Percentiles rank a stretch among this genome's conserved stretches.
Evolutionary conservation across 345 rosid species (phyloP).

Genomic region (Gossypium ekmanianum): DNA sequence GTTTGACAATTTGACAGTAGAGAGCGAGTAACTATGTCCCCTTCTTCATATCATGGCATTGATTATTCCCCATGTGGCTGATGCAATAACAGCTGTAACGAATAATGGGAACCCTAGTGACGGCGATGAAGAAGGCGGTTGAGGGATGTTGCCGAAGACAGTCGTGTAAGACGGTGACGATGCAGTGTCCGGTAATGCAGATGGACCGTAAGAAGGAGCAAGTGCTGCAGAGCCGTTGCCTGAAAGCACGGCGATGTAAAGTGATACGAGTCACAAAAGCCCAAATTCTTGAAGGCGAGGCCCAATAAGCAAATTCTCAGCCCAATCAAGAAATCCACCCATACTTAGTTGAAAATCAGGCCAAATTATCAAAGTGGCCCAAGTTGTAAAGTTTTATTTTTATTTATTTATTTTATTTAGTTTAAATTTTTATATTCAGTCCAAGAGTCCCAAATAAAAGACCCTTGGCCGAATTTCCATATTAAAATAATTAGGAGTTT

Average conservation of each 20-base stretch:
- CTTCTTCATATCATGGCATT: conserved; percentile 35
- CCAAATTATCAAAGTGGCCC: too few relatives aligned
- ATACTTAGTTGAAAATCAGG: too few relatives aligned
- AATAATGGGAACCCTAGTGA: conserved; percentile 24
- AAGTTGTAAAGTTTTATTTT: too few relatives aligned
- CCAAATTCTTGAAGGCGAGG: too few relatives aligned
- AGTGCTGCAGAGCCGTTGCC: conserved; percentile 51
- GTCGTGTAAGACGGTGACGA: conserved; percentile 64
- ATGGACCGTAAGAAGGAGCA: conserved; percentile 48
- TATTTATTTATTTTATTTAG: too few relatives aligned
- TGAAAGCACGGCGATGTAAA: conserved; percentile 43
- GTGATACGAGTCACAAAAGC: too few relatives aligned
- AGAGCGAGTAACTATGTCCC: not conserved
- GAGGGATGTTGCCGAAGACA: conserved; percentile 71
- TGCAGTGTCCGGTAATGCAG: conserved; percentile 48
- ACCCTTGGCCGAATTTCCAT: too few relatives aligned
- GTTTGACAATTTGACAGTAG: not conserved
- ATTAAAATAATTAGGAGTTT: too few relatives aligned
- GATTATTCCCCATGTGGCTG: conserved; percentile 33
- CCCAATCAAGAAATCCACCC: too few relatives aligned
- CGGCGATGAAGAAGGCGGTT: conserved; percentile 44
- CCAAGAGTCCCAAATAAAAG: too few relatives aligned
- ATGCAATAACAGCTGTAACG: conserved; percentile 36
- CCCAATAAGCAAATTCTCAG: too few relatives aligned
- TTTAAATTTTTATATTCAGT: too few relatives aligned